Base-by-base conservation (phyloP, 2,329 filamentous ascomycete genomes). In the Calonectria naviculata region DNA sequence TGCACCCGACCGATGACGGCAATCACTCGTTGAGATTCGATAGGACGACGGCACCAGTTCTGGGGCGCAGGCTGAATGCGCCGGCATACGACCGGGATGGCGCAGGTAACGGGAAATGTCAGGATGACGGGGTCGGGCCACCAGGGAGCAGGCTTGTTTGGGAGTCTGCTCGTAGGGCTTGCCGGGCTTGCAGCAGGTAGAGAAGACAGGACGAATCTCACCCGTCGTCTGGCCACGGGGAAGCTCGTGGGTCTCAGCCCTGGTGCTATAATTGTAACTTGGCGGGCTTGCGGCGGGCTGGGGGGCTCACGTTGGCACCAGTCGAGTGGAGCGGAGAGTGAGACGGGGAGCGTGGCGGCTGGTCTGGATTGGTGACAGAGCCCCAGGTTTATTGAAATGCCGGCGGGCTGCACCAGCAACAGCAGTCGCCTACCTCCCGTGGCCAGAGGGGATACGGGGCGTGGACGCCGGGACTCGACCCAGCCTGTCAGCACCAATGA, bases 191-290 rank as follows among this genome's bases (percentile, higher is more conserved):
- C 67, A 60, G 67, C 46, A 71, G 71, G 63, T 71, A 63, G 24
- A 54, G 38, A 68, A 69, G 42, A 65, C 38, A 28, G 46, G 65
- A 70, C 58, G 72, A 70, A 71, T 67, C 71, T 66, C 21, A 69
- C 42, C 42, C 42, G 49, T 34, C 42, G 38, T 34, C 47, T 29
- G 46, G 60, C 38, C 46, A 41, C 31, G 41, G 64, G 34, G 49
- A 58, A 49, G 52, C 42, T 52, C 34, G 61, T 46, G 65, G 49
- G 69, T 71, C 68, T 68, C 69, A 71, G 66, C 66, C 74, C 63
- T 56, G 60, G 54, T 77, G 66, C 76, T 78, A 77, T 76, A 74
- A 75, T 76, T 78, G 75, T 62, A 65, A 72, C 74, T 36, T 70
- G 46, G 61, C 60, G 56, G 72, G 71, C 60, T 73, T 47, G 63